Percentiles rank a stretch among this genome's conserved stretches.
Conservation (phyloP, 192 early-diverging fungal species). For the Coemansia sp. region DNA sequence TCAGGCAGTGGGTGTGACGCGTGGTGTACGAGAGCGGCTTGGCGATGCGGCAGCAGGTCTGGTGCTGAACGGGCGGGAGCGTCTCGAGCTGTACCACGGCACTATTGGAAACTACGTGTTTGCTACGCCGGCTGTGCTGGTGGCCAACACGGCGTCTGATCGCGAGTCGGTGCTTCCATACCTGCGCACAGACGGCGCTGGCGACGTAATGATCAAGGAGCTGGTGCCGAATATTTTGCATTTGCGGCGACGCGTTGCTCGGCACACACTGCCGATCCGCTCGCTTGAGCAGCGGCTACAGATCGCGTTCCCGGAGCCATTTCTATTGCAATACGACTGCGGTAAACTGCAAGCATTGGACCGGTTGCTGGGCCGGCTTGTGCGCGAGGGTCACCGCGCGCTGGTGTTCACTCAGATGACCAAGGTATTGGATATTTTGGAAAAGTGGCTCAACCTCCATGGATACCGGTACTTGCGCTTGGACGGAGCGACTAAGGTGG, state of each 20-base stretch:
- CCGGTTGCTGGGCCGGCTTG: conserved; percentile 75
- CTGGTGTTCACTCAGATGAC: conserved; percentile 98
- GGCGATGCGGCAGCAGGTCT: conserved; percentile 56
- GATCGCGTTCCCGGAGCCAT: conserved; percentile 84
- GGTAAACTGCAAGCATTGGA: conserved; percentile 88
- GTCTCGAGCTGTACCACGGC: conserved; percentile 8
- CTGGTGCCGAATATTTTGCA: conserved; percentile 26
- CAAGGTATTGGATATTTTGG: conserved; percentile 89
- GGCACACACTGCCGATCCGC: conserved; percentile 59
- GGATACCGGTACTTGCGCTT: conserved; percentile 85
- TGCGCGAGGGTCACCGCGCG: conserved; percentile 88
- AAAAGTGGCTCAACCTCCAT: conserved; percentile 81
- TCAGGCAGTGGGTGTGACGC: conserved; percentile 8
- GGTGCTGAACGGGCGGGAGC: conserved; percentile 55
- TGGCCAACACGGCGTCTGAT: conserved; percentile 19
- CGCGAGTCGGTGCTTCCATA: conserved; percentile 30
- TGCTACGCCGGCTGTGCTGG: conserved; percentile 39
- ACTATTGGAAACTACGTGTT: conserved; percentile 35
- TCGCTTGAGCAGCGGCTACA: conserved; percentile 63
- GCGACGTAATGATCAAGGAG: conserved; percentile 5
- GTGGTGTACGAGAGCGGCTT: conserved; percentile 6
- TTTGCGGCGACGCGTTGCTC: conserved; percentile 30
- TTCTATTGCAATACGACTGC: conserved; percentile 83
- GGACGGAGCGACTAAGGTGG: conserved; percentile 86
- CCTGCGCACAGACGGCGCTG: conserved; percentile 6